Evolutionary conservation across 345 rosid genomes (phyloP).

Genomic region (Aurinia saxatilis): DNA sequence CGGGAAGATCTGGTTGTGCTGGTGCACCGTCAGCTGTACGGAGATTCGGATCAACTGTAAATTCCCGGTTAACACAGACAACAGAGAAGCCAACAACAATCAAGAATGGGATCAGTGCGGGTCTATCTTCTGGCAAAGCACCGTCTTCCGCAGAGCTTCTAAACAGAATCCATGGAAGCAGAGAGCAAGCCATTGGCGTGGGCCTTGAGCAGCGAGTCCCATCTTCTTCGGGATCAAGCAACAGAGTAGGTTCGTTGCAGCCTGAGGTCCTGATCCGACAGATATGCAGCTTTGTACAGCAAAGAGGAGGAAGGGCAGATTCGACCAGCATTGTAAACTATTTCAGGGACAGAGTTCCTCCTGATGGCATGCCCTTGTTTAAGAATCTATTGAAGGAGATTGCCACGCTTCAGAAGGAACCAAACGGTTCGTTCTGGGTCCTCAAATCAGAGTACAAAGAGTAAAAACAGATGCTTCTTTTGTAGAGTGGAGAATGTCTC

Average conservation of each 20-base stretch:
- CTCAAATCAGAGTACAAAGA: slow-evolving; percentile 64
- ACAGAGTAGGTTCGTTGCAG: slow-evolving; percentile 43
- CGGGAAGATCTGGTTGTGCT: slow-evolving; percentile 84
- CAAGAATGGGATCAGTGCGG: slow-evolving; percentile 58
- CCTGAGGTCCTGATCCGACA: slow-evolving; percentile 77
- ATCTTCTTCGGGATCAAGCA: slow-evolving; percentile 31
- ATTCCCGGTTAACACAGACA: slow-evolving; percentile 41
- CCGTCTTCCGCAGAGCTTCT: slow-evolving; percentile 77
- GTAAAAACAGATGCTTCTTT: not conserved
- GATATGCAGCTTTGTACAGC: slow-evolving; percentile 76
- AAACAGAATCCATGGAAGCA: slow-evolving; percentile 67
- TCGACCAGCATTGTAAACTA: slow-evolving; percentile 63
- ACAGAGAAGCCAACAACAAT: slow-evolving; percentile 33
- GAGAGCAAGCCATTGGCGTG: slow-evolving; percentile 60
- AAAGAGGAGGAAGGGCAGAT: slow-evolving; percentile 62
- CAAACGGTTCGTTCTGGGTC: slow-evolving; percentile 60
- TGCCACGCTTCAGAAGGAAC: slow-evolving; percentile 48
- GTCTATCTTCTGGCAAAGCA: slow-evolving; percentile 76
- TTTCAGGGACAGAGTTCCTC: slow-evolving; percentile 58
- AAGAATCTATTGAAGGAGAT: slow-evolving; percentile 79
- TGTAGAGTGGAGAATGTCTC: too few species aligned
- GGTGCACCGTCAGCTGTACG: slow-evolving; percentile 77
- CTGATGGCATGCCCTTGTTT: slow-evolving; percentile 54
- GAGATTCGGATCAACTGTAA: slow-evolving; percentile 68
- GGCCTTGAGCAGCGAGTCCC: slow-evolving; percentile 33